phyloP scores from a whole-genome alignment of 73 alveolate species.

The Uronychia setigera region DNA sequence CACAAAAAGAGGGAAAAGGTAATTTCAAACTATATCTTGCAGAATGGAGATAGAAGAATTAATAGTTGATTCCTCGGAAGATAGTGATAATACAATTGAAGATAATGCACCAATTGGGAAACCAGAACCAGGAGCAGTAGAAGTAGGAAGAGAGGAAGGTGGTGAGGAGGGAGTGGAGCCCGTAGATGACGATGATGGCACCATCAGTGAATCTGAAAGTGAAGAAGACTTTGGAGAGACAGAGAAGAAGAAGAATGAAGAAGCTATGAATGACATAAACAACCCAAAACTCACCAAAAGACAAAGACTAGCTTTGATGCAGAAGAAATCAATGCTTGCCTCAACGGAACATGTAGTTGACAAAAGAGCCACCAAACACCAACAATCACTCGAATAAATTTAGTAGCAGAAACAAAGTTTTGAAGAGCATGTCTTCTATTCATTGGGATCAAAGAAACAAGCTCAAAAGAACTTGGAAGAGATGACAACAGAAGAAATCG shows the following conservation, averaged over 20 bases:
- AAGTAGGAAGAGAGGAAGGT: background rate
- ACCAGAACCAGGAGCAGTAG: background rate
- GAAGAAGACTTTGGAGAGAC: background rate
- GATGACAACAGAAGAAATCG: background rate
- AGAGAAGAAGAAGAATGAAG: background rate
- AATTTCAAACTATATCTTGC: too few species aligned
- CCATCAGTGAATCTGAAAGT: background rate
- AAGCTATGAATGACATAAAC: background rate
- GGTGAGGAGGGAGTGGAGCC: background rate
- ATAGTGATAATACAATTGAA: background rate
- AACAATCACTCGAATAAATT: too few species aligned
- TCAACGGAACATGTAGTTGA: background rate
- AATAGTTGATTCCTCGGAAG: background rate
- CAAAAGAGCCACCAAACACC: background rate
- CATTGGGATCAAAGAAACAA: background rate
- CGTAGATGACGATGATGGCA: background rate
- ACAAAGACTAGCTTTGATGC: background rate
- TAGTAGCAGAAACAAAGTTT: background rate
- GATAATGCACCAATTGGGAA: background rate
- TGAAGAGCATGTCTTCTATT: background rate
- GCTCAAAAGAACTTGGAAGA: background rate
- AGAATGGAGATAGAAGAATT: background rate
- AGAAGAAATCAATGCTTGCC: background rate
- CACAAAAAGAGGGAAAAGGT: background rate
- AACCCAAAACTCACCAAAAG: background rate